Conservation (phyloP, 2,329 filamentous ascomycete species). For the Aureobasidium leucospermi region DNA sequence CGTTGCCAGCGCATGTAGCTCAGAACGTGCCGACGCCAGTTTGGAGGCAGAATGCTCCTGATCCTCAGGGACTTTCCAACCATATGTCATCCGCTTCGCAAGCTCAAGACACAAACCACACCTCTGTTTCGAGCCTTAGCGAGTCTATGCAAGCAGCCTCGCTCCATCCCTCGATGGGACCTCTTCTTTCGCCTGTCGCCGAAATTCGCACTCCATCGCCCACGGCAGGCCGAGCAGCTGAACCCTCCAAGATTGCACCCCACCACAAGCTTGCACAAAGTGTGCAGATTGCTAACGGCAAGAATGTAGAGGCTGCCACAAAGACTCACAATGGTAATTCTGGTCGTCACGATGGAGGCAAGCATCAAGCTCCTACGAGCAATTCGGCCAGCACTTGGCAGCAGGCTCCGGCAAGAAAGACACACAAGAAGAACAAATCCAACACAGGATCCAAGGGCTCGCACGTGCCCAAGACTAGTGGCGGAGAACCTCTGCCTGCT, state of each 20-base stretch:
- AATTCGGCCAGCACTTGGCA: slow-evolving; percentile 19
- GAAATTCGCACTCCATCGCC: slow-evolving; percentile 67
- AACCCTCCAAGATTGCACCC: slow-evolving; percentile 22
- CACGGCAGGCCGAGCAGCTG: slow-evolving; percentile 50
- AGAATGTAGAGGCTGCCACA: slow-evolving; percentile 14
- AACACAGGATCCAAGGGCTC: slow-evolving; percentile 16
- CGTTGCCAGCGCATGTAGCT: neutral
- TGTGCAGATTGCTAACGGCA: slow-evolving; percentile 24
- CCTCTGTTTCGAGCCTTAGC: neutral
- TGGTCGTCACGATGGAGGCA: neutral
- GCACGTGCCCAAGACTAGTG: slow-evolving; percentile 15
- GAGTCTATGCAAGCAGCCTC: neutral
- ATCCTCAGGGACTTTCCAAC: neutral
- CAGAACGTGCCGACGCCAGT: slow-evolving; percentile 3
- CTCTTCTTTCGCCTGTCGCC: slow-evolving; percentile 62
- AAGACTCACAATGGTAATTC: slow-evolving; percentile 4
- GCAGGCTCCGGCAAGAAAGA: slow-evolving; percentile 23
- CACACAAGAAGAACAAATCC: slow-evolving; percentile 30
- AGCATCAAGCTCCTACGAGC: slow-evolving; percentile 4
- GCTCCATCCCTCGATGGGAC: slow-evolving; percentile 18
- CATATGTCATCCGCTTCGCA: neutral
- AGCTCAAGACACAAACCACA: neutral
- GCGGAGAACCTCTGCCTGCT: slow-evolving; percentile 36
- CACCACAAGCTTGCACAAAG: slow-evolving; percentile 17
- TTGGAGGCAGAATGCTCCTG: neutral